Evolutionary conservation across 1,284 basidiomycete species (phyloP).

Genomic region (Moesziomyces antarcticus): DNA sequence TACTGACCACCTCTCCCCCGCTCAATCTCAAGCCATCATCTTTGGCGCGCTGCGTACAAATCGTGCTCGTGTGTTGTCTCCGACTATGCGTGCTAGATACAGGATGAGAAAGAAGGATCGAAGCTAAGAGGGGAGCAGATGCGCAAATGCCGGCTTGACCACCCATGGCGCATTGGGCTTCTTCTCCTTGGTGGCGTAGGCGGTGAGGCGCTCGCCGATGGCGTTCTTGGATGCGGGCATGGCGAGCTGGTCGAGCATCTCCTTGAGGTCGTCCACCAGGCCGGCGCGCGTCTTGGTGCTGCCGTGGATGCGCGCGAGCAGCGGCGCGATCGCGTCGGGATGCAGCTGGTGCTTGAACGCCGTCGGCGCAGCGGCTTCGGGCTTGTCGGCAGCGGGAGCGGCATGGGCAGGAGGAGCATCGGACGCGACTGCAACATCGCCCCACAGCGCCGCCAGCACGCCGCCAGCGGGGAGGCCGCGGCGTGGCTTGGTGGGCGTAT

Average conservation of each 20-base stretch:
- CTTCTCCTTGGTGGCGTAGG: conserved; percentile 54
- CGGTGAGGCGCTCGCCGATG: conserved; percentile 47
- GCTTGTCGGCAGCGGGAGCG: background rate
- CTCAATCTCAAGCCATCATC: background rate
- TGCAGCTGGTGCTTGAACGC: conserved; percentile 34
- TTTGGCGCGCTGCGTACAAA: conserved; percentile 1
- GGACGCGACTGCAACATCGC: conserved; percentile 7
- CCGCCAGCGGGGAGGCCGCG: conserved; percentile 25
- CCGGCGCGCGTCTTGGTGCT: conserved; percentile 56
- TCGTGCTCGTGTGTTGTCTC: background rate
- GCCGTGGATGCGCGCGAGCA: conserved; percentile 49
- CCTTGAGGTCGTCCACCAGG: conserved; percentile 57
- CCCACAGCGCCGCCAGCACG: conserved; percentile 40
- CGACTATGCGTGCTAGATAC: too few species aligned
- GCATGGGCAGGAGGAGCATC: background rate
- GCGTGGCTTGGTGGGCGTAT: conserved; percentile 20
- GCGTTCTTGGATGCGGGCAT: conserved; percentile 54
- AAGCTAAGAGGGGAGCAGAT: too few species aligned
- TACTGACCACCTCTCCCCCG: conserved; percentile 16
- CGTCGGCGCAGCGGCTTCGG: conserved; percentile 1
- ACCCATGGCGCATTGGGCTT: conserved; percentile 47
- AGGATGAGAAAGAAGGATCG: too few species aligned
- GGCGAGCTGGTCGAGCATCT: conserved; percentile 47
- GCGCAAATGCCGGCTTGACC: conserved; percentile 22
- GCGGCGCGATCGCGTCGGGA: conserved; percentile 43